Evolutionary conservation across 2,329 filamentous ascomycete species (phyloP).

Genomic region (Alternaria ethzedia): DNA sequence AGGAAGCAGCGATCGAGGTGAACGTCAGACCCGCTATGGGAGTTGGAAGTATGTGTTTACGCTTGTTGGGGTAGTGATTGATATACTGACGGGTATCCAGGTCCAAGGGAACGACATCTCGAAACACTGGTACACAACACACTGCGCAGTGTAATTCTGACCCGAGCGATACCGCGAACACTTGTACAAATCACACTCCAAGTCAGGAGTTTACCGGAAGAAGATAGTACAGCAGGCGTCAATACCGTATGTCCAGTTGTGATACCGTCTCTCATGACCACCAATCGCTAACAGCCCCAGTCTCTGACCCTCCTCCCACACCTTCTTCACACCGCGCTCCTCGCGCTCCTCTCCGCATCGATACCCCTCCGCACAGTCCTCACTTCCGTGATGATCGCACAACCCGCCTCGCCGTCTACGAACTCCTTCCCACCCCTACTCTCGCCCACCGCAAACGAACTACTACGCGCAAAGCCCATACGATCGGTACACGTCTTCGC

Average conservation of each 20-base stretch:
- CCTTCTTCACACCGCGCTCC: slow-evolving; percentile 81
- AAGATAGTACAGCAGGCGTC: slow-evolving; percentile 68
- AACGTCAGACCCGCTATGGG: slow-evolving; percentile 85
- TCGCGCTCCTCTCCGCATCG: slow-evolving; percentile 81
- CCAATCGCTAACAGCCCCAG: slow-evolving; percentile 50
- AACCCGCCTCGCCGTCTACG: slow-evolving; percentile 74
- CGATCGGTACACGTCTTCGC: slow-evolving; percentile 87
- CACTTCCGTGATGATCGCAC: slow-evolving; percentile 79
- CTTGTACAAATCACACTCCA: slow-evolving; percentile 85
- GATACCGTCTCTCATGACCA: slow-evolving; percentile 10
- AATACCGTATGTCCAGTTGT: slow-evolving; percentile 58
- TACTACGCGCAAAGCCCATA: slow-evolving; percentile 70
- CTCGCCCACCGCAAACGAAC: slow-evolving; percentile 67
- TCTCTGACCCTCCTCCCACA: slow-evolving; percentile 81
- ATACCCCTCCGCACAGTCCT: slow-evolving; percentile 80
- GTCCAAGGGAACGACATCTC: slow-evolving; percentile 69
- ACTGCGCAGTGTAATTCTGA: slow-evolving; percentile 75
- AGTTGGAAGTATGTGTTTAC: slow-evolving; percentile 65
- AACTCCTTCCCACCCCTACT: slow-evolving; percentile 51
- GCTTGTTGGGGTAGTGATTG: background rate
- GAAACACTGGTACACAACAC: slow-evolving; percentile 77
- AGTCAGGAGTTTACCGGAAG: slow-evolving; percentile 71
- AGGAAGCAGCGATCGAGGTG: slow-evolving; percentile 90
- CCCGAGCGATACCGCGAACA: slow-evolving; percentile 76
- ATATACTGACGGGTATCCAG: slow-evolving; percentile 23